These are phyloP conservation scores for Lyophyllum semitale DNA, from an alignment of 768 basidiomycete species.

Conservation along the genomic window DNA sequence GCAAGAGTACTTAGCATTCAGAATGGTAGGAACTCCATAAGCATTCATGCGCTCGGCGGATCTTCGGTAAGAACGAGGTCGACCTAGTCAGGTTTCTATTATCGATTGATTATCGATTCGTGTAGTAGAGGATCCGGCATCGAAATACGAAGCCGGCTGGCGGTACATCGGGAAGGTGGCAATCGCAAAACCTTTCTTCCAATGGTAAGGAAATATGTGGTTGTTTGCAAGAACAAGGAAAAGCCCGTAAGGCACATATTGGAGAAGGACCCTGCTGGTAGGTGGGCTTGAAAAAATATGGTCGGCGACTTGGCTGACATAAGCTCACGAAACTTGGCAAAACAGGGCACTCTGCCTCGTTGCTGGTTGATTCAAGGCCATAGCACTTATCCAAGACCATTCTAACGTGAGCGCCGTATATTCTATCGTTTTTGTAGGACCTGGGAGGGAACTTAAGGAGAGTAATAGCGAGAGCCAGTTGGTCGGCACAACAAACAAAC, in stretches of 20 bases:
- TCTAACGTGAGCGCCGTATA: neutral
- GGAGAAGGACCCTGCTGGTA: neutral
- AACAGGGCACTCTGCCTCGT: neutral
- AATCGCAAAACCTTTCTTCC: too few species aligned
- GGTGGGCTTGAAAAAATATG: conserved; percentile 22
- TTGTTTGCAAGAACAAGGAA: too few species aligned
- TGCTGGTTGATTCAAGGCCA: neutral
- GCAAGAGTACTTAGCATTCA: neutral
- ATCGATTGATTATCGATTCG: too few species aligned
- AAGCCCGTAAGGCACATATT: too few species aligned
- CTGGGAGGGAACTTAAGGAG: conserved; percentile 1
- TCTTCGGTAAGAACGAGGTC: neutral
- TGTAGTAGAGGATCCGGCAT: too few species aligned
- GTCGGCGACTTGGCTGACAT: conserved; percentile 25
- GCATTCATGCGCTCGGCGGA: neutral
- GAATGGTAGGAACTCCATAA: neutral
- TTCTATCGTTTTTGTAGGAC: neutral
- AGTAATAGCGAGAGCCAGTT: conserved; percentile 10
- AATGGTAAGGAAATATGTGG: too few species aligned
- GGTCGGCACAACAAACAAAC: conserved; percentile 34
- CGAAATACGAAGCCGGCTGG: too few species aligned
- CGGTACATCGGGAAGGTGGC: too few species aligned
- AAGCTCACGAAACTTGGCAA: conserved; percentile 8
- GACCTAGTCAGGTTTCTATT: neutral
- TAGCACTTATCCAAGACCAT: neutral